Base-by-base conservation (phyloP, 495 filamentous ascomycete genomes). In the Copromyces sp. region DNA sequence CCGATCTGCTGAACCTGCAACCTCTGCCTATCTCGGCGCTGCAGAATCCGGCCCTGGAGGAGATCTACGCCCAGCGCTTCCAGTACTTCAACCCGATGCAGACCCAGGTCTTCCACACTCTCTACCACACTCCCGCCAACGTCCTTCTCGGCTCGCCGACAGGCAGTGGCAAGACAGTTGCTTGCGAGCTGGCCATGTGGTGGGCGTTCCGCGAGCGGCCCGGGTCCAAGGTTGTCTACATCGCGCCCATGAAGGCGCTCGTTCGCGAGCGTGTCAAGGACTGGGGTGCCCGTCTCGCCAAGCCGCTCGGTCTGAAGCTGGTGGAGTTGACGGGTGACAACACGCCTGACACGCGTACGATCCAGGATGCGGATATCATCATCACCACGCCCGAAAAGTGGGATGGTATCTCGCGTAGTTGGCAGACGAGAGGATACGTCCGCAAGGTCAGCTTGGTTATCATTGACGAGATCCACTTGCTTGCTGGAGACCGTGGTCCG, bases 21-120 rank as follows among this genome's bases (percentile, higher is more conserved):
- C 95, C 96, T 5, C 84, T 99, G 20, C 93, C 95, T 0, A 89
- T 98, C 59, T 87, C 89, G 17, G 94, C 95, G 53, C 86, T 99
- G 59, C 94, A 97, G 75, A 97, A 97, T 76, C 88, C 92, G 1
- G 86, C 90, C 0, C 83, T 98, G 3, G 94, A 98, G 77, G 93
- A 94, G 71, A 86, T 99, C 11, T 98, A 98, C 80, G 89, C 87
- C 7, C 84, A 93, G 77, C 89, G 93, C 38, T 99, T 99, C 79
- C 89, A 92, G 72, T 98, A 89, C 83, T 99, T 99, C 86, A 99
- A 99, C 80, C 95, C 96, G 0, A 97, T 99, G 95, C 95, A 99
- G 79, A 97, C 96, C 4, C 95, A 99, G 79, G 91, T 98, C 41
- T 99, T 99, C 80, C 96, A 98, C 77, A 91, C 92, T 59, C 87